Evolutionary conservation across 352 stramenopile genomes (phyloP).

Genomic region (Pythium apleroticum): DNA sequence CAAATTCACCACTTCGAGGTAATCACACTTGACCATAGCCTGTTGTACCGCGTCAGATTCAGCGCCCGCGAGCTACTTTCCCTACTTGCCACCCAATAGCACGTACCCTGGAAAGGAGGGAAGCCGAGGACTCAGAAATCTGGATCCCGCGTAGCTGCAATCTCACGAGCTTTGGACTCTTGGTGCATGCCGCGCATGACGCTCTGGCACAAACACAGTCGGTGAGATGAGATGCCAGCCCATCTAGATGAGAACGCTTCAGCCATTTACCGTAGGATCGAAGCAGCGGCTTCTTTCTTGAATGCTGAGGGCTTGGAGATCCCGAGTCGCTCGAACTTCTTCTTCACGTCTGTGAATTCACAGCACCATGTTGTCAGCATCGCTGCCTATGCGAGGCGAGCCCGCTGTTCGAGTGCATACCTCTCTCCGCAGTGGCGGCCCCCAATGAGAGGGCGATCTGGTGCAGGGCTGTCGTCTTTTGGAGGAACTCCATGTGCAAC

Average conservation of each 20-base stretch:
- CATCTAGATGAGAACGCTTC: background rate
- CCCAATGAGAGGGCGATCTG: slow-evolving; percentile 56
- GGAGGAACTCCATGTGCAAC: slow-evolving; percentile 52
- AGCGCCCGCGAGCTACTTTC: background rate
- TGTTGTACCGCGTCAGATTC: background rate
- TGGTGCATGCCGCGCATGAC: slow-evolving; percentile 2
- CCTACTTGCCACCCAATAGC: background rate
- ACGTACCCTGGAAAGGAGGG: slow-evolving; percentile 19
- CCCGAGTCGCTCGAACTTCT: slow-evolving; percentile 63
- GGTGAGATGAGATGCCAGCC: background rate
- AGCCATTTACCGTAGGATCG: slow-evolving; percentile 33
- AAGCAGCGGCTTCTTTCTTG: slow-evolving; percentile 34
- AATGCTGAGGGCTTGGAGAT: slow-evolving; percentile 45
- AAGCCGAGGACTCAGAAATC: slow-evolving; percentile 8
- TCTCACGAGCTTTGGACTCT: slow-evolving; percentile 13
- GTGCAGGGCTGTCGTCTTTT: slow-evolving; percentile 30
- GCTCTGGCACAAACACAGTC: slow-evolving; percentile 12
- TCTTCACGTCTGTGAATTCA: slow-evolving; percentile 41
- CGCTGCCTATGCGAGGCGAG: background rate
- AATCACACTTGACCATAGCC: slow-evolving; percentile 16
- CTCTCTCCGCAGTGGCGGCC: slow-evolving; percentile 46
- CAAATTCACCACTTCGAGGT: slow-evolving; percentile 23
- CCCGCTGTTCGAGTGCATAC: slow-evolving; percentile 12
- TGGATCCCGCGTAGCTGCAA: slow-evolving; percentile 23
- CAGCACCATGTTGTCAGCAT: background rate